Conservation (phyloP, 768 basidiomycete species). For the Agrocybe pediades region DNA sequence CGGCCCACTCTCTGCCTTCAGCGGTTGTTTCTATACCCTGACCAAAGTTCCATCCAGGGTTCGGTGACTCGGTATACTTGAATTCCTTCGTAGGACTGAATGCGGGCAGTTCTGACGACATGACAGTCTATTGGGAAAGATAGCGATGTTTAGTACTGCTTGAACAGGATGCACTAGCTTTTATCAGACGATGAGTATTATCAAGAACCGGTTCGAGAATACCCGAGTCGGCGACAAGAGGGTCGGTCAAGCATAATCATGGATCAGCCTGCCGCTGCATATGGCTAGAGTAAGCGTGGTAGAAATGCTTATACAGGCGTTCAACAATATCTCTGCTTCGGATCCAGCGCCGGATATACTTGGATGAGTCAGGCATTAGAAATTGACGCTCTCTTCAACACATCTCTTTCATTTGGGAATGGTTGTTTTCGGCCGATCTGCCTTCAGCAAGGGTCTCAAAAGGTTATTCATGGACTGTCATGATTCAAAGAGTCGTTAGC, state of each 20-base stretch:
- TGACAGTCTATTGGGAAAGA: neutral
- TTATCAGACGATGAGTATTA: neutral
- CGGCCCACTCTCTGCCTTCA: slow-evolving; percentile 42
- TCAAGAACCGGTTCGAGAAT: neutral
- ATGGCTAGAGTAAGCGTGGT: no score
- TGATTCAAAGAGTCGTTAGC: slow-evolving; percentile 8
- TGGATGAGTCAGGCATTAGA: no score
- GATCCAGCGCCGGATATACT: neutral
- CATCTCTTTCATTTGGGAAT: no score
- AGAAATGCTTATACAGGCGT: neutral
- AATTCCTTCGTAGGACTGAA: slow-evolving; percentile 25
- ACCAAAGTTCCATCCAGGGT: slow-evolving; percentile 41
- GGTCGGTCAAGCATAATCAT: no score
- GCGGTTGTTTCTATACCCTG: slow-evolving; percentile 32
- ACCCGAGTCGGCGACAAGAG: neutral
- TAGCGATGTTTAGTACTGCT: no score
- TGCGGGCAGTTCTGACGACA: slow-evolving; percentile 19
- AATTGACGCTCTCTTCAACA: no score
- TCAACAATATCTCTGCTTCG: neutral
- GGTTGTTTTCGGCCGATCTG: no score
- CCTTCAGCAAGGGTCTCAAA: neutral
- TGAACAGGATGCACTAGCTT: no score
- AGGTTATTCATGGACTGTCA: neutral
- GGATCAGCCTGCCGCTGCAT: no score
- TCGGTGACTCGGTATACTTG: slow-evolving; percentile 33